Conservation (phyloP, 2,329 filamentous ascomycete species). For the Catunica adiposa region DNA sequence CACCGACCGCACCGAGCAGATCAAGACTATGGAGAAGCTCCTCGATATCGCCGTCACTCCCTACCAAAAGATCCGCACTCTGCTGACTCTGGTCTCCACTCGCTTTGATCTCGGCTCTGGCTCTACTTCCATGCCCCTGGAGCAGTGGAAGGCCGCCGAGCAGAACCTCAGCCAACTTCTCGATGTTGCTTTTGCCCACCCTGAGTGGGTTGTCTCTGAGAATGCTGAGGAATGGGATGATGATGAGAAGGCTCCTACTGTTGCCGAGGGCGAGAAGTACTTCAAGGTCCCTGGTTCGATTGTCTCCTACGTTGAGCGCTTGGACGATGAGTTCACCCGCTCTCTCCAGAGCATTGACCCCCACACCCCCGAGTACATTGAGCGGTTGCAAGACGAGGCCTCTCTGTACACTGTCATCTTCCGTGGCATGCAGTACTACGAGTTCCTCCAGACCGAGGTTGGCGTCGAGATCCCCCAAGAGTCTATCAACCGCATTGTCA, state of each 20-base stretch:
- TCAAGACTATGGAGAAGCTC: conserved; percentile 93
- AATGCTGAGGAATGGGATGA: conserved; percentile 97
- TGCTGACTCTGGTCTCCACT: conserved; percentile 80
- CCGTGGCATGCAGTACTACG: conserved; percentile 74
- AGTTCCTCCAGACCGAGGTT: conserved; percentile 55
- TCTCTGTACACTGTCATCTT: conserved; percentile 85
- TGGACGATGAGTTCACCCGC: conserved; percentile 92
- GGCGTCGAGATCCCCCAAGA: conserved; percentile 66
- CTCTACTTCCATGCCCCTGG: conserved; percentile 70
- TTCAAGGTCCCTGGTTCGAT: conserved; percentile 88
- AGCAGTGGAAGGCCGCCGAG: conserved; percentile 93
- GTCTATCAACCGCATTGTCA: conserved; percentile 77
- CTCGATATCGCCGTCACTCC: conserved; percentile 75
- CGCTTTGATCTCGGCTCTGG: conserved; percentile 79
- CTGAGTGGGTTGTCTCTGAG: conserved; percentile 74
- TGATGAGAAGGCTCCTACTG: conserved; percentile 75
- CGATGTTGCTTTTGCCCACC: conserved; percentile 59
- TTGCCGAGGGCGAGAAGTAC: conserved; percentile 57
- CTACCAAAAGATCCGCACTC: conserved; percentile 86
- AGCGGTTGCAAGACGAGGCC: conserved; percentile 80
- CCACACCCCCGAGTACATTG: conserved; percentile 96
- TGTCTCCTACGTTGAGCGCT: conserved; percentile 82
- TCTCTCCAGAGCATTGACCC: conserved; percentile 97
- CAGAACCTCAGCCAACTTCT: conserved; percentile 69
- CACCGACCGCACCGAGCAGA: conserved; percentile 87